Percentiles rank a stretch among this genome's conserved stretches.
phyloP scores from a whole-genome alignment of 2,329 filamentous ascomycete species.

The Teratosphaeria zuluensis region DNA sequence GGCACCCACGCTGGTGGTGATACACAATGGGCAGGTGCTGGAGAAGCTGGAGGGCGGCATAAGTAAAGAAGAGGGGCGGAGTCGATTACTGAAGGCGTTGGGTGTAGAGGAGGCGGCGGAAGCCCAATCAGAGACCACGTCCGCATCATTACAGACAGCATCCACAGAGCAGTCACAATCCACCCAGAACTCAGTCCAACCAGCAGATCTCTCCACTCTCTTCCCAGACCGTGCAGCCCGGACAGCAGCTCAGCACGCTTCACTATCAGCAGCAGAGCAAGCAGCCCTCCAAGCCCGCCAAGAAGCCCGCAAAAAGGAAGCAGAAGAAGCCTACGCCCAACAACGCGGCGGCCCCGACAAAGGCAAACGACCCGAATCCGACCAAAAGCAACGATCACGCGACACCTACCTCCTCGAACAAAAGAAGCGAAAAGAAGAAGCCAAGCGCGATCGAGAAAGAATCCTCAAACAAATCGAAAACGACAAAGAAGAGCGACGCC shows the following conservation, averaged over 20 bases:
- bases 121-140: not conserved
- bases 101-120: constrained; percentile 21
- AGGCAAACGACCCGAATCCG: constrained; percentile 21
- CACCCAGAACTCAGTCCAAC: not conserved
- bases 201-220: constrained; percentile 17
- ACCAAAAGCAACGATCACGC: constrained; percentile 28
- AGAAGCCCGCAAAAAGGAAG: constrained; percentile 30
- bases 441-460: constrained; percentile 57
- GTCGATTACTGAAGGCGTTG: constrained; percentile 39
- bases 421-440: constrained; percentile 54
- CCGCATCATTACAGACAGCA: not conserved
- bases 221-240: constrained; percentile 44
- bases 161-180: not conserved
- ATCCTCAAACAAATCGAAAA: constrained; percentile 68
- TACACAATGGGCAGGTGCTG: constrained; percentile 63
- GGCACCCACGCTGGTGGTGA: constrained; percentile 70
- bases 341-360: constrained; percentile 13
- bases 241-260: constrained; percentile 30
- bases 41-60: constrained; percentile 62
- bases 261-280: constrained; percentile 42
- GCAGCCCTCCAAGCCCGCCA: constrained; percentile 31
- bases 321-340: constrained; percentile 21
- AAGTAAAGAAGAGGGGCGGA: constrained; percentile 55
- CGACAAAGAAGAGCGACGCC: constrained; percentile 60
- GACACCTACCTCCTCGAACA: constrained; percentile 31